Evolutionary conservation across 768 basidiomycete genomes (phyloP), one percentile per base, ranked within the genome.

Genomic region (Cubamyces sp.): DNA sequence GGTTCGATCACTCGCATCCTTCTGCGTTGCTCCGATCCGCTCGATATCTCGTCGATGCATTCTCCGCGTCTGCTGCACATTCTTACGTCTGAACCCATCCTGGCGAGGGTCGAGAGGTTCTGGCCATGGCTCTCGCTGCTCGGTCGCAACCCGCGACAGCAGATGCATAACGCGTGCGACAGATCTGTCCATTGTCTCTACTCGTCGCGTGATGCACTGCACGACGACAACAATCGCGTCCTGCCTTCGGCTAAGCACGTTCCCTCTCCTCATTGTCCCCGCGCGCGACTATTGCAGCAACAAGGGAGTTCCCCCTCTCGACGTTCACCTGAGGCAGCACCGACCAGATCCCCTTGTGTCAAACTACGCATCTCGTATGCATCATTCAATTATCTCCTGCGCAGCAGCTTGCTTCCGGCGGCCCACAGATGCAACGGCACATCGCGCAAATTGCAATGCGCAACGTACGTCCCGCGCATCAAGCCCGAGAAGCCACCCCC

Each of bases 251-350:
- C 42, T 45, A 26, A 21, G 41, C 21, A 8, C 47, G 48, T 12
- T 46, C 11, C 34, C 5, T 34, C 23, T 42, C 57, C 57, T 58
- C 57, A 58, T 58, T 58, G 48, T 58, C 48, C 40, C 9, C 48
- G 40, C 57, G 40, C 57, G 19, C 57, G 48, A 19, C 43, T 30
- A 43, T 30, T n/a, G n/a, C n/a, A 46, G 54, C 54, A 21, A 46
- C 39, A 40, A 15, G 12, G 1, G 19, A 12, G 50, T 12, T 23
- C n/a, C n/a, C 39, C 30, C 19, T 11, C 37, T 19, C 30, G 30
- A 49, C 48, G 34, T 34, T 34, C 34, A 34, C 11, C n/a, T n/a
- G n/a, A 34, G 5, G 34, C 9, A 34, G 34, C 34, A 34, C 9
- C 34, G 34, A 34, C 34, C 34, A 34, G 34, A 34, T 34, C 34